Percentiles rank a stretch among this genome's conserved stretches.
Conservation (phyloP, 495 filamentous ascomycete genomes). For the Talaromyces borbonicus region DNA sequence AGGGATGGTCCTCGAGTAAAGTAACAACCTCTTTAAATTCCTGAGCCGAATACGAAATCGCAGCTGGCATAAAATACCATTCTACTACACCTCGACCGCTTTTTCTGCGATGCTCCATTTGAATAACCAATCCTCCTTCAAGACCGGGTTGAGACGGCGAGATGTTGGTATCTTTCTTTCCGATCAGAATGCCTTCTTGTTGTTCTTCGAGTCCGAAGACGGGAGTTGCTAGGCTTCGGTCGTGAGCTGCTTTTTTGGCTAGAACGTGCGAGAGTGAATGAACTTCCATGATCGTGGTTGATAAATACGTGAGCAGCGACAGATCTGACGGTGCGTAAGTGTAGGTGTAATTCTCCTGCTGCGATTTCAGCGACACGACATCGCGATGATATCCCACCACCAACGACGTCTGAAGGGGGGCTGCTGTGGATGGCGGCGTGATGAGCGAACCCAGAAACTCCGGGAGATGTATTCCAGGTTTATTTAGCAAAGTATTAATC, state of each 20-base stretch:
- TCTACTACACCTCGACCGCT: conserved; percentile 70
- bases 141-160: conserved; percentile 35
- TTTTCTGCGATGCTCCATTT: conserved; percentile 76
- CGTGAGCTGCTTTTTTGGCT: conserved; percentile 53
- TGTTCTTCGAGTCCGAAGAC: conserved; percentile 67
- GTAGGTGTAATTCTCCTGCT: no score
- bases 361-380: conserved; percentile 41
- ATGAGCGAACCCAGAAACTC: conserved; percentile 31
- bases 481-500: conserved; percentile 29
- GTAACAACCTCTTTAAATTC: conserved; percentile 44
- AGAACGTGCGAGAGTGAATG: conserved; percentile 62
- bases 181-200: conserved; percentile 62
- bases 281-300: conserved; percentile 54
- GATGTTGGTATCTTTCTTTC: conserved; percentile 37
- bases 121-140: conserved; percentile 55
- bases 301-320: conserved; percentile 49
- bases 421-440: conserved; percentile 14
- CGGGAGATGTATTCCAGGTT: conserved; percentile 26
- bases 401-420: conserved; percentile 29
- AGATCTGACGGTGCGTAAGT: conserved; percentile 61
- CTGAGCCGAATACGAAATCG: conserved; percentile 21
- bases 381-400: conserved; percentile 39
- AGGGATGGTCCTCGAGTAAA: conserved; percentile 68
- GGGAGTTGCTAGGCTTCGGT: conserved; percentile 60
- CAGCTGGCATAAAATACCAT: conserved; percentile 58